Conservation (phyloP, 305 asterid genomes). For the Fraxinus velutina region DNA sequence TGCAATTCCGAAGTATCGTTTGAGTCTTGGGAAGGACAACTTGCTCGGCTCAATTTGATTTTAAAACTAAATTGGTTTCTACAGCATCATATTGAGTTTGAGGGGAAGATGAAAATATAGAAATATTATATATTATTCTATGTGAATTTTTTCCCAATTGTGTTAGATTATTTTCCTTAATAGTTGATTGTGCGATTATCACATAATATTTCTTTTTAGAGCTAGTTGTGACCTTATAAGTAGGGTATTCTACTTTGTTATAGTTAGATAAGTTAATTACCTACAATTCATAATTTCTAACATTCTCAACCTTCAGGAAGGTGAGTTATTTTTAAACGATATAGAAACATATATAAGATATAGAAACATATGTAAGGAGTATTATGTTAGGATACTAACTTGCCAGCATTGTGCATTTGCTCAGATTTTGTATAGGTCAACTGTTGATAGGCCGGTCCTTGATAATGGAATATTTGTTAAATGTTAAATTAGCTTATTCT, state of each 20-base stretch:
- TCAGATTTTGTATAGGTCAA: slow-evolving; percentile 2
- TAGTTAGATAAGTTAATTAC: background rate
- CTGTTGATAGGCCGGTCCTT: background rate
- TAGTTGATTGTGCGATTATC: background rate
- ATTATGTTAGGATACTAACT: background rate
- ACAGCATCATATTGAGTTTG: background rate
- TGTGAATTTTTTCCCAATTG: background rate
- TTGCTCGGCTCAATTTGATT: background rate
- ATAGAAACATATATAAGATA: background rate
- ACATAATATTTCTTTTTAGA: background rate
- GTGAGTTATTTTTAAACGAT: slow-evolving; percentile 4
- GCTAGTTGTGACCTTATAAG: background rate
- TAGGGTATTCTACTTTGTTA: background rate
- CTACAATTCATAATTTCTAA: background rate
- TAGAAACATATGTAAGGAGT: background rate
- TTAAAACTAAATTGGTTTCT: background rate
- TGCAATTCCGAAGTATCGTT: background rate
- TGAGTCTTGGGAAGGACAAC: background rate
- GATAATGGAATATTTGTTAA: slow-evolving; percentile 11
- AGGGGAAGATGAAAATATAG: background rate
- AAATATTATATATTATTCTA: background rate
- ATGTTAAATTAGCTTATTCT: slow-evolving; percentile 28
- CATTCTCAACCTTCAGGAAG: slow-evolving; percentile 11
- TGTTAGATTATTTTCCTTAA: background rate
- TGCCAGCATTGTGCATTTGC: slow-evolving; percentile 9